Evolutionary conservation across 129 eudicot species (phyloP).

Genomic region (Flaveria ramosissima): DNA sequence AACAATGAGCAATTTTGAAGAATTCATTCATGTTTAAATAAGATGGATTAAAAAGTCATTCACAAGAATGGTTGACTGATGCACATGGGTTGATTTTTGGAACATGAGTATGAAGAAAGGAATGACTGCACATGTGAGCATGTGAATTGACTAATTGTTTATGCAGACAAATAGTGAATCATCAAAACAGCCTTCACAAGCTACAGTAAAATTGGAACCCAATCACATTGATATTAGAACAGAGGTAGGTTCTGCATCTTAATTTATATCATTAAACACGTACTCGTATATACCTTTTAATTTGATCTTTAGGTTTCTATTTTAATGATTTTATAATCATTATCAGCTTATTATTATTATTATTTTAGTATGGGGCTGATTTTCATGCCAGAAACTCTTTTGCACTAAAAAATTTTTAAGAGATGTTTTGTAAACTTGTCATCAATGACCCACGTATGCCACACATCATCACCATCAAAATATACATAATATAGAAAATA

Average conservation of each 20-base stretch:
- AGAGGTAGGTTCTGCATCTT: constrained; percentile 45
- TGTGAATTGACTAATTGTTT: constrained; percentile 29
- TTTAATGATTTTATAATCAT: not conserved
- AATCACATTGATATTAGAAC: constrained; percentile 54
- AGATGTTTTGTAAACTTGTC: not conserved
- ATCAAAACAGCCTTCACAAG: constrained; percentile 36
- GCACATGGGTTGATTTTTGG: constrained; percentile 28
- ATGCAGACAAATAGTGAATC: constrained; percentile 43
- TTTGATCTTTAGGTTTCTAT: not conserved
- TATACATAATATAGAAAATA: not conserved
- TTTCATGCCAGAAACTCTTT: not conserved
- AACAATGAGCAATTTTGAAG: not conserved
- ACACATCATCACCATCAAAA: not conserved
- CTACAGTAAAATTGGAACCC: constrained; percentile 31
- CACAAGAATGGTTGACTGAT: constrained; percentile 35
- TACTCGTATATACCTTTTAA: not conserved
- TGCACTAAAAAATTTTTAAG: not conserved
- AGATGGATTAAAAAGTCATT: constrained; percentile 22
- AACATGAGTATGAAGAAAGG: constrained; percentile 34
- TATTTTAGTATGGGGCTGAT: not conserved
- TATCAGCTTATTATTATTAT: not conserved
- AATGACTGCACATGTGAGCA: constrained; percentile 38
- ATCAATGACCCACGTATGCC: not conserved
- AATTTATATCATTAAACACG: not conserved
- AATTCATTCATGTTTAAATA: constrained; percentile 1